Conservation (phyloP, 345 rosid species). For the Erucastrum elatum region DNA sequence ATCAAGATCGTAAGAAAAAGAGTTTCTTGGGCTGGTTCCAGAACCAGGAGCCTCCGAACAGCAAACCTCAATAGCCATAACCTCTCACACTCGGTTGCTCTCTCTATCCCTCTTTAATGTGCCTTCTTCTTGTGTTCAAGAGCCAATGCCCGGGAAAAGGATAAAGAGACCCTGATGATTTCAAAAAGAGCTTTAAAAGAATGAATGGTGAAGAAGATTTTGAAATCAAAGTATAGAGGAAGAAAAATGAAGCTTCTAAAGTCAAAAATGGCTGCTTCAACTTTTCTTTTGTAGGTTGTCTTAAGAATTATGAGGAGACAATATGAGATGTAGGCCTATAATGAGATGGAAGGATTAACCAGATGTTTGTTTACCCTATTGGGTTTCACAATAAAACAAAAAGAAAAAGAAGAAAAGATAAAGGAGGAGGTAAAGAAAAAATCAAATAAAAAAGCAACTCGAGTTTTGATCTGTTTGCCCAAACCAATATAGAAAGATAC, state of each 20-base stretch:
- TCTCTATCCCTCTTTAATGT: background rate
- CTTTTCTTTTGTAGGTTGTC: slow-evolving; percentile 24
- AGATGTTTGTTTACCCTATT: background rate
- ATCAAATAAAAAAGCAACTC: slow-evolving; percentile 23
- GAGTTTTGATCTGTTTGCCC: slow-evolving; percentile 60
- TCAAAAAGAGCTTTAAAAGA: slow-evolving; percentile 27
- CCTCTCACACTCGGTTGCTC: background rate
- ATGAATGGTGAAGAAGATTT: slow-evolving; percentile 15
- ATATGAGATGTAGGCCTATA: background rate
- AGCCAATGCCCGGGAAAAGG: slow-evolving; percentile 36
- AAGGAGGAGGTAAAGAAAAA: slow-evolving; percentile 19
- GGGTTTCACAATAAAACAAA: slow-evolving; percentile 22
- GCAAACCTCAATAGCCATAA: slow-evolving; percentile 78
- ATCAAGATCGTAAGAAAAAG: slow-evolving; percentile 71
- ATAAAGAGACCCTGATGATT: slow-evolving; percentile 21
- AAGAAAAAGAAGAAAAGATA: slow-evolving; percentile 36
- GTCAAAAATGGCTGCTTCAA: slow-evolving; percentile 65
- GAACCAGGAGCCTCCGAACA: slow-evolving; percentile 62
- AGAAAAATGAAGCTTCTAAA: slow-evolving; percentile 30
- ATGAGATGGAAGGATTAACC: slow-evolving; percentile 23
- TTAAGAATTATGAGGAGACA: slow-evolving; percentile 29
- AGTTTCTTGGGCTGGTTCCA: slow-evolving; percentile 67
- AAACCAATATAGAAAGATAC: slow-evolving; percentile 42
- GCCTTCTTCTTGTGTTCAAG: background rate
- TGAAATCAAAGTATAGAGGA: slow-evolving; percentile 31